Evolutionary conservation across 495 filamentous ascomycete genomes (phyloP).

Genomic region (Acidomyces sp.): DNA sequence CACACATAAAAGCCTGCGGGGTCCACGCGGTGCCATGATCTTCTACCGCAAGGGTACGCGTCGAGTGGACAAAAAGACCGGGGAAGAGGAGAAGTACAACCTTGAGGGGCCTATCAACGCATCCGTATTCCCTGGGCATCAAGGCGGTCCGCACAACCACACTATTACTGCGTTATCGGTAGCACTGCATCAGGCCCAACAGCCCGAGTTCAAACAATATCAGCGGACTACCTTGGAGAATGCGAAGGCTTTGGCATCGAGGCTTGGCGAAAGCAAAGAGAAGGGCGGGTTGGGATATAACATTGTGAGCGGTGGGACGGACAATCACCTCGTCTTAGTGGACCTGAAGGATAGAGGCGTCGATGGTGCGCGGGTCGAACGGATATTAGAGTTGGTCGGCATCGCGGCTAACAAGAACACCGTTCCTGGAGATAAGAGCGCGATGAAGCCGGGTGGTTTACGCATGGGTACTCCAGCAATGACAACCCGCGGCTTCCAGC

Average conservation of each 20-base stretch:
- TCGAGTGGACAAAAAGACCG: slow-evolving; percentile 65
- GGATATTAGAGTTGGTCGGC: slow-evolving; percentile 92
- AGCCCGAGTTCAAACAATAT: slow-evolving; percentile 91
- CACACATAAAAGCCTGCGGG: slow-evolving; percentile 98
- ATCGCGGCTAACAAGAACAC: slow-evolving; percentile 99
- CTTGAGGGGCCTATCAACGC: slow-evolving; percentile 96
- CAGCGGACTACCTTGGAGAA: slow-evolving; percentile 87
- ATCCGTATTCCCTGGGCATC: slow-evolving; percentile 98
- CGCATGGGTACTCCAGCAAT: slow-evolving; percentile 95
- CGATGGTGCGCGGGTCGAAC: slow-evolving; percentile 92
- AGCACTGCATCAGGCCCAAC: slow-evolving; percentile 86
- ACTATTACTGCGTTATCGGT: slow-evolving; percentile 98
- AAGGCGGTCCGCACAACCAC: slow-evolving; percentile 99
- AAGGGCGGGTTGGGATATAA: slow-evolving; percentile 58
- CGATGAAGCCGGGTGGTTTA: slow-evolving; percentile 85
- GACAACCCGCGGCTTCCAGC: slow-evolving; percentile 84
- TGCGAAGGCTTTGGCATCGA: slow-evolving; percentile 70
- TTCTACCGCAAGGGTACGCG: slow-evolving; percentile 97
- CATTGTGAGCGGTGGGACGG: slow-evolving; percentile 90
- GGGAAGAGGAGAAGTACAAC: slow-evolving; percentile 86
- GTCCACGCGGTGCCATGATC: slow-evolving; percentile 98
- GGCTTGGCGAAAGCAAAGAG: slow-evolving; percentile 49
- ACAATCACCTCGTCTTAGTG: slow-evolving; percentile 96
- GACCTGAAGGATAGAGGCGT: slow-evolving; percentile 68
- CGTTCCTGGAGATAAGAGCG: slow-evolving; percentile 95